Conservation (phyloP, 768 basidiomycete genomes). For the Mycena amicta region DNA sequence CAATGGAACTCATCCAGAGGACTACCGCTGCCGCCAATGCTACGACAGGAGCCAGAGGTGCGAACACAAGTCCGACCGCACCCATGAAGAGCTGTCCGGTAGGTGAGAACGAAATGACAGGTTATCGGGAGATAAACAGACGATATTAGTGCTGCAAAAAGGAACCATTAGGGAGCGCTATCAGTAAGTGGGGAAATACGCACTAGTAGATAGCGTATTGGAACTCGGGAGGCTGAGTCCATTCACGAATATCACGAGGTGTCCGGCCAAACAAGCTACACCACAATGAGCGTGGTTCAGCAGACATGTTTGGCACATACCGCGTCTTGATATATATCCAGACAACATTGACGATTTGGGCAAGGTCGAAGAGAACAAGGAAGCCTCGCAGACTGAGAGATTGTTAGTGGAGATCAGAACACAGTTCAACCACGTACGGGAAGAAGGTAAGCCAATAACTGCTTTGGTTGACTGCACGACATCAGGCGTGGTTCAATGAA, state of each 20-base stretch:
- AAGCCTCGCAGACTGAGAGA: conserved; percentile 81
- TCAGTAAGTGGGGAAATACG: conserved; percentile 33
- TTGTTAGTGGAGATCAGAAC: neutral
- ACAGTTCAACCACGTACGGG: conserved; percentile 60
- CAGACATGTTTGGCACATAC: conserved; percentile 43
- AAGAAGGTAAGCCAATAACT: conserved; percentile 95
- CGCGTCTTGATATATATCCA: conserved; percentile 84
- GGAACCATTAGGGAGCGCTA: no score
- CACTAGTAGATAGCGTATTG: conserved; percentile 85
- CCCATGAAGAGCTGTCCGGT: conserved; percentile 73
- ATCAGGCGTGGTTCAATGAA: no score
- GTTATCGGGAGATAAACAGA: conserved; percentile 37
- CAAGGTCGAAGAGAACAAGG: conserved; percentile 91
- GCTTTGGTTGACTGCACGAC: conserved; percentile 74
- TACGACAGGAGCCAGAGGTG: conserved; percentile 92
- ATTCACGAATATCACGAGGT: conserved; percentile 86
- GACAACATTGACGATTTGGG: conserved; percentile 89
- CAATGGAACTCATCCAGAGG: conserved; percentile 85
- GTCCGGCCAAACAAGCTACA: conserved; percentile 73
- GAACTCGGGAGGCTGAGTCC: conserved; percentile 89
- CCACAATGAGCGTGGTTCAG: conserved; percentile 36
- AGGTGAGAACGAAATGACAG: neutral
- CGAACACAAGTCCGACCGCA: conserved; percentile 93
- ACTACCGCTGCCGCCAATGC: conserved; percentile 79
- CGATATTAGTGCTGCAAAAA: conserved; percentile 53